phyloP scores from a whole-genome alignment of 192 early-diverging fungal genomes.

The Pilaira anomala region DNA sequence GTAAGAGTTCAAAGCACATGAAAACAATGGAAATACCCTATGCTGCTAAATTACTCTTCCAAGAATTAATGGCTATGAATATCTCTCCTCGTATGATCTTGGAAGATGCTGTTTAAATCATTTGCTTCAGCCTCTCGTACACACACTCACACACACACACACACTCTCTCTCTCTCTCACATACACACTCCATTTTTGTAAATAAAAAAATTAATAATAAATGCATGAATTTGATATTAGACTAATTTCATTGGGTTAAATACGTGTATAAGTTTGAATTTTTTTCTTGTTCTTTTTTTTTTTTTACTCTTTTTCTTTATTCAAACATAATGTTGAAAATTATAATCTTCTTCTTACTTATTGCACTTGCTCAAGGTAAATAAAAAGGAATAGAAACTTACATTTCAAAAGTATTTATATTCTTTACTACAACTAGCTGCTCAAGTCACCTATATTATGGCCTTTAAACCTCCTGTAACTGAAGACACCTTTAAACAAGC shows the following conservation, averaged over 20 bases:
- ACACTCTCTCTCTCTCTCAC: too few relatives aligned
- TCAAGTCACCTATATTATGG: slow-evolving; percentile 20
- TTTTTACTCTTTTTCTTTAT: background rate
- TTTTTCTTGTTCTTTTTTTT: background rate
- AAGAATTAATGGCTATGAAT: slow-evolving; percentile 97
- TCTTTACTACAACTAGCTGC: background rate
- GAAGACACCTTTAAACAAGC: slow-evolving; percentile 13
- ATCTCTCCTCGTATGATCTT: slow-evolving; percentile 50
- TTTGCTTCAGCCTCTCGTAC: too few relatives aligned
- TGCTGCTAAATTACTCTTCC: slow-evolving; percentile 96
- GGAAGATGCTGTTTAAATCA: slow-evolving; percentile 33
- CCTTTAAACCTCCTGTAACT: slow-evolving; percentile 12
- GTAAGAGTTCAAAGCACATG: slow-evolving; percentile 80
- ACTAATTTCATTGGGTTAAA: too few relatives aligned
- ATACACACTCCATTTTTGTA: too few relatives aligned
- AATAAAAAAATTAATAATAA: too few relatives aligned
- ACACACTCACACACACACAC: too few relatives aligned
- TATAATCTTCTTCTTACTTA: background rate
- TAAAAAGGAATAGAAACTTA: too few relatives aligned
- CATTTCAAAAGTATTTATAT: too few relatives aligned
- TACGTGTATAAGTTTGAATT: too few relatives aligned
- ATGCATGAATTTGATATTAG: too few relatives aligned
- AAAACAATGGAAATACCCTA: slow-evolving; percentile 95
- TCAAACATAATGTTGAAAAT: background rate
- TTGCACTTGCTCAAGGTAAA: background rate